Evolutionary conservation across 2,329 filamentous ascomycete species (phyloP), one percentile per base, ranked within the genome.

Genomic region (Exophiala sideris): DNA sequence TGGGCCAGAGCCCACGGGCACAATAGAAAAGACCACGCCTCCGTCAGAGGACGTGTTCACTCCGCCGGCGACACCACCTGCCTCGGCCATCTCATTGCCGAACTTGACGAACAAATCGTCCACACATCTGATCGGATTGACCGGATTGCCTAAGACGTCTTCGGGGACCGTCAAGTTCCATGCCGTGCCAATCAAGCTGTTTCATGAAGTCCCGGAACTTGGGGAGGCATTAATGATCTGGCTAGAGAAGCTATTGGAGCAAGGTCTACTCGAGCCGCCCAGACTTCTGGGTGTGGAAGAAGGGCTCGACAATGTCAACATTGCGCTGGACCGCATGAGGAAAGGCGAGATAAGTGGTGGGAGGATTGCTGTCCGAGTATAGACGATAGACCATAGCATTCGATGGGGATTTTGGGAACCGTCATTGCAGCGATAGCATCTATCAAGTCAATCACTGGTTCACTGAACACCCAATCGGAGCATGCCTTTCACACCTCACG

Each of bases 161-260:
- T 70, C 72, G 0, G 20, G 34, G 5, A 39, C 52, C n/a, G 32
- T 48, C 47, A 32, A 12, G 7, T 78, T 83, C 52, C 86, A 89
- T 64, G 81, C 76, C 0, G 84, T 91, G 0, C 87, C 87, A 0
- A 88, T 91, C 57, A 91, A 91, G 68, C 64, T 89, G 3, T 91
- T 89, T 64, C 88, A 91, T 64, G 83, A 86, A 54, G 77, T 84
- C 0, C 79, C 82, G 0, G 74, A 75, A 1, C 74, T 90, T 0
- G 88, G 88, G 0, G 79, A 84, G 58, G 76, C 75, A 0, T 66
- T 89, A 50, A 82, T 83, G 10, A 66, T 72, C 1, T 91, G 87
- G 87, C 71, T 89, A 21, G 87, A 89, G 66, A 71, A 75, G 20
- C 68, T 91, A n/a, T 68, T 91, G 5, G n/a, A 41, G 11, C 72